Base-by-base conservation (phyloP, 2,329 filamentous ascomycete species). In the Lecanicillium sp. region DNA sequence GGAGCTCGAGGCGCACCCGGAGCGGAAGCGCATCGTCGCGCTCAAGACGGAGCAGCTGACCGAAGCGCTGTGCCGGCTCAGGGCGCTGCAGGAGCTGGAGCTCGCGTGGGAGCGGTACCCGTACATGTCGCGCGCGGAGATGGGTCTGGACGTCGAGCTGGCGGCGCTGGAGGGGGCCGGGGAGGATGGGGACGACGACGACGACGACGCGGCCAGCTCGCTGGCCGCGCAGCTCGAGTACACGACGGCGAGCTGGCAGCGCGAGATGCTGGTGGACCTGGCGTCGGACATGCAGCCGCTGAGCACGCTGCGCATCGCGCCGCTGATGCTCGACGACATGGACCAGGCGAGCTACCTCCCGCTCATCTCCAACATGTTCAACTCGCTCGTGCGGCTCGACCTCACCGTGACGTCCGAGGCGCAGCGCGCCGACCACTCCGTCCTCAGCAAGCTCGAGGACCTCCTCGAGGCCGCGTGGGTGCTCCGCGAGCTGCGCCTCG, bases 391-490 rank as follows among this genome's bases (percentile, higher is more conserved):
- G 23, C 42, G 33, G 7, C 42, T 45, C 10, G 42, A 45, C 42
- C 24, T 45, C 23, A 29, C 17, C 21, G n/a, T 45, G n/a, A 29
- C 42, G 17, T 12, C 32, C n/a, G n/a, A 15, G 9, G 24, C 42
- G 24, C 42, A 29, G 42, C 32, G 23, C 32, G 23, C 17, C 15
- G 42, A 45, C 33, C 42, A 30, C 23, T 9, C 5, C 21, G 11
- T 37, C 15, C 42, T 45, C 11, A 45, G 42, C 42, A 45, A 45
- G 42, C 33, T 45, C 21, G 42, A 37, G 14, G 33, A 45, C 33
- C 15, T 45, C 15, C 42, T 45, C 21, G 42, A 26, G 17, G 24
- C 14, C 17, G 33, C 32, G 23, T 45, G 42, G 42, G 32, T 37
- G 23, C 24, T 45, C 32, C 42, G 33, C 23, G 23, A 29, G 23